These are phyloP conservation scores for Dentipellis fragilis DNA, from an alignment of 768 basidiomycete genomes.

Conservation along the genomic window DNA sequence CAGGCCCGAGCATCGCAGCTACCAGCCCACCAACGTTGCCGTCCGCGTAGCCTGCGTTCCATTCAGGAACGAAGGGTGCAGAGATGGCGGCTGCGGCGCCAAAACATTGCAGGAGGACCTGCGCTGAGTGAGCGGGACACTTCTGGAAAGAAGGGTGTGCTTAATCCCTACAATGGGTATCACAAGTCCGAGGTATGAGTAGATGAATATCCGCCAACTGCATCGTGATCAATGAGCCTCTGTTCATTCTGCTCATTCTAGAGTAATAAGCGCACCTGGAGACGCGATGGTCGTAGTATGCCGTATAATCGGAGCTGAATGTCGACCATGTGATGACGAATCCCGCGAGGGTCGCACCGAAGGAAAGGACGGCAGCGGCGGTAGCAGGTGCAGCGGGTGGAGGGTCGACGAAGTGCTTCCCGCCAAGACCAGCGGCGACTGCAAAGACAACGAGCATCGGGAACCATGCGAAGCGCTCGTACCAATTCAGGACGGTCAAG, in stretches of 20 bases:
- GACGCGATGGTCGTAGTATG: slow-evolving; percentile 50
- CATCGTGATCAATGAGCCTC: too few relatives aligned
- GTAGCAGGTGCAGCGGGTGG: slow-evolving; percentile 44
- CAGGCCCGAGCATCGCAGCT: slow-evolving; percentile 49
- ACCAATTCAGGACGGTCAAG: slow-evolving; percentile 55
- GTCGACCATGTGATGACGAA: slow-evolving; percentile 58
- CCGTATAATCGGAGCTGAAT: slow-evolving; percentile 65
- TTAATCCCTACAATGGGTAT: slow-evolving; percentile 44
- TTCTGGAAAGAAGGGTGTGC: slow-evolving; percentile 13
- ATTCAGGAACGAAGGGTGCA: slow-evolving; percentile 42
- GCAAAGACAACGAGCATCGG: slow-evolving; percentile 68
- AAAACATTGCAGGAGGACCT: slow-evolving; percentile 39
- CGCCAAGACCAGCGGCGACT: slow-evolving; percentile 64
- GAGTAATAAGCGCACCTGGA: slow-evolving; percentile 34
- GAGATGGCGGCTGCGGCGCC: slow-evolving; percentile 62
- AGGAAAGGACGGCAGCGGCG: slow-evolving; percentile 45
- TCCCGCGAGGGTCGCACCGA: slow-evolving; percentile 61
- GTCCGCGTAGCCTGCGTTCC: slow-evolving; percentile 41
- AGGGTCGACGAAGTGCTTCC: slow-evolving; percentile 48
- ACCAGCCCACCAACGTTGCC: slow-evolving; percentile 56
- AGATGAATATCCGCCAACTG: slow-evolving; percentile 53
- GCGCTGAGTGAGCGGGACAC: background rate
- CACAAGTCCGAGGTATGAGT: slow-evolving; percentile 56
- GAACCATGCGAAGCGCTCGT: slow-evolving; percentile 68
- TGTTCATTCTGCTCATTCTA: too few relatives aligned